Conservation (phyloP, 768 basidiomycete genomes). For the Hygrocybe punicea region DNA sequence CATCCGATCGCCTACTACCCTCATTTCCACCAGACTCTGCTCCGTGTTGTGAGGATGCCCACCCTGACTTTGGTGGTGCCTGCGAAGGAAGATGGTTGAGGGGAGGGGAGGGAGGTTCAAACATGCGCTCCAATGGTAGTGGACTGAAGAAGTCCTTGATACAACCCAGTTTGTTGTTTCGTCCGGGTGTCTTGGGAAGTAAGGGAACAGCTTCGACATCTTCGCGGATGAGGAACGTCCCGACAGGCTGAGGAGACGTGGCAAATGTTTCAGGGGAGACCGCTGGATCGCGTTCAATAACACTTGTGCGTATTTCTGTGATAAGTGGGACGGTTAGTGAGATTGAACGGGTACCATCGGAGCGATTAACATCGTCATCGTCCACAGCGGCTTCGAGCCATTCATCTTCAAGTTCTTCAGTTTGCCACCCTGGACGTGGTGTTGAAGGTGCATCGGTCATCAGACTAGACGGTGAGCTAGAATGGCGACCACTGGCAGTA, state of each 20-base stretch:
- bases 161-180: conserved; percentile 48
- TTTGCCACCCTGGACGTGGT: conserved; percentile 70
- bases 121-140: conserved; percentile 84
- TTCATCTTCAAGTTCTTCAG: conserved; percentile 87
- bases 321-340: conserved; percentile 59
- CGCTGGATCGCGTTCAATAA: conserved; percentile 30
- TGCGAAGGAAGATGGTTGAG: conserved; percentile 2
- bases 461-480: neutral
- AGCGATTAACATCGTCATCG: conserved; percentile 36
- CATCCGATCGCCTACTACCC: neutral
- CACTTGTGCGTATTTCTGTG: conserved; percentile 50
- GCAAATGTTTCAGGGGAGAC: conserved; percentile 27
- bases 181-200: conserved; percentile 64
- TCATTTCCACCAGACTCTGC: neutral
- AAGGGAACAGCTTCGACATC: conserved; percentile 55
- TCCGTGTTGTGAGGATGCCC: conserved; percentile 2
- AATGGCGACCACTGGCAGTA: neutral
- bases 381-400: conserved; percentile 68
- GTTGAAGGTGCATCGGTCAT: conserved; percentile 10
- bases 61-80: conserved; percentile 13
- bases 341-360: conserved; percentile 53
- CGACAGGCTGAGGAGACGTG: conserved; percentile 31
- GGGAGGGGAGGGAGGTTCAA: conserved; percentile 88
- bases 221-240: conserved; percentile 75
- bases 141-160: conserved; percentile 88